A percentile compares a stretch with the other conserved stretches of the same genome.
These are phyloP conservation scores for Fusarium sp. DNA, from an alignment of 2,329 filamentous ascomycete species.

Conservation along the genomic window DNA sequence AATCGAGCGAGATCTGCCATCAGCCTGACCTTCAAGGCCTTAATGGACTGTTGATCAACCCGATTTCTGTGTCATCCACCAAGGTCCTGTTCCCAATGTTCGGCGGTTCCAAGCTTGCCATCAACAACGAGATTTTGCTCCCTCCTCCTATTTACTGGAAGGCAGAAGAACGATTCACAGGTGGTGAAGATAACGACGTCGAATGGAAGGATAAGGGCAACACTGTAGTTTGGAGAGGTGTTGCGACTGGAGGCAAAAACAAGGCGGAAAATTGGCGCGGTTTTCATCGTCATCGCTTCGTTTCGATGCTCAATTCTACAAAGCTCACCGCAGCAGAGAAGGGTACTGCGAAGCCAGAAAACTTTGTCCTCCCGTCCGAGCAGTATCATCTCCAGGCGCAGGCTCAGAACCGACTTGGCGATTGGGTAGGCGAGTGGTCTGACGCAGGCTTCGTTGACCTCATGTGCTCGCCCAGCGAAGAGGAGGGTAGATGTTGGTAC, in stretches of 20 bases:
- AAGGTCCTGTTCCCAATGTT: slow-evolving; percentile 72
- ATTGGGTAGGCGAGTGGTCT: slow-evolving; percentile 62
- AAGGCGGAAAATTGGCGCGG: slow-evolving; percentile 72
- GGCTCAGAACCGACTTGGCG: slow-evolving; percentile 56
- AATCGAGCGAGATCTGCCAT: slow-evolving; percentile 71
- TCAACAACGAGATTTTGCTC: slow-evolving; percentile 77
- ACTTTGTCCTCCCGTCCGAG: slow-evolving; percentile 64
- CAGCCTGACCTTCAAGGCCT: slow-evolving; percentile 72
- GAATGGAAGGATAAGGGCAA: slow-evolving; percentile 68
- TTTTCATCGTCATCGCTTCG: slow-evolving; percentile 81
- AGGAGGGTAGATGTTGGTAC: slow-evolving; percentile 59
- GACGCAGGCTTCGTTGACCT: slow-evolving; percentile 66
- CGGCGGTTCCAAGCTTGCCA: slow-evolving; percentile 73
- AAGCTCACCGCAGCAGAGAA: slow-evolving; percentile 63
- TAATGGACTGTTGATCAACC: slow-evolving; percentile 73
- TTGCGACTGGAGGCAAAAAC: slow-evolving; percentile 73
- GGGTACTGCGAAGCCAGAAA: slow-evolving; percentile 56
- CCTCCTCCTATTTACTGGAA: slow-evolving; percentile 77
- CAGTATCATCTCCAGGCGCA: slow-evolving; percentile 62
- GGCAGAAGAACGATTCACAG: slow-evolving; percentile 71
- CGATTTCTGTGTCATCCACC: slow-evolving; percentile 66
- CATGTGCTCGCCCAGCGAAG: slow-evolving; percentile 58
- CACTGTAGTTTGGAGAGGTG: slow-evolving; percentile 71
- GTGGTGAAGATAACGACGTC: slow-evolving; percentile 63
- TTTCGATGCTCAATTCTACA: slow-evolving; percentile 77